Percentiles rank a stretch among this genome's conserved stretches.
These are phyloP conservation scores for Cornus controversa DNA, from an alignment of 148 eudicot species.

Conservation along the genomic window DNA sequence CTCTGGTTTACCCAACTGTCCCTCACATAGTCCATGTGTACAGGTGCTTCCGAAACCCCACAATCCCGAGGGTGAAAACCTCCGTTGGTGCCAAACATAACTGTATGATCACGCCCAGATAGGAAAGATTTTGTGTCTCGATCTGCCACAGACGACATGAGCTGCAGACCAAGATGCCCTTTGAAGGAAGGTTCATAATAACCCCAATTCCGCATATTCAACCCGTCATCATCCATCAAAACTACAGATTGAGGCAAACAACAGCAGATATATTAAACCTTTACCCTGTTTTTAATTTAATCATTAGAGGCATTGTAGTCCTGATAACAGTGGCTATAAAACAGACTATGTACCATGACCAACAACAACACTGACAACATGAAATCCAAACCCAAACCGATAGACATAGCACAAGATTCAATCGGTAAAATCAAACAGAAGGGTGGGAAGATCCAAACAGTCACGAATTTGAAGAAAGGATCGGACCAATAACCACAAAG, in stretches of 20 bases:
- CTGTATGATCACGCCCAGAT: constrained; percentile 6
- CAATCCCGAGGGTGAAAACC: constrained; percentile 29
- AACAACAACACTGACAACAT: too few relatives aligned
- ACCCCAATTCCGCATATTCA: constrained; percentile 18
- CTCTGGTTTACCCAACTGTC: constrained; percentile 42
- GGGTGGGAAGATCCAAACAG: neutral
- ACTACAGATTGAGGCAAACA: too few relatives aligned
- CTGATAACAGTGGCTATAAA: too few relatives aligned
- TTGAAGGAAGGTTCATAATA: constrained; percentile 12
- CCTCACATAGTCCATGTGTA: constrained; percentile 42
- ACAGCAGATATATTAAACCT: too few relatives aligned
- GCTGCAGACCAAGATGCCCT: constrained; percentile 21
- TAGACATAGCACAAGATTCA: too few relatives aligned
- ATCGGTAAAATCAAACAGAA: too few relatives aligned
- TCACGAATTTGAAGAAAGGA: neutral
- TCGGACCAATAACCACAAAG: neutral
- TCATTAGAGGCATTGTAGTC: too few relatives aligned
- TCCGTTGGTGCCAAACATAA: neutral
- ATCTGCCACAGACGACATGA: constrained; percentile 12
- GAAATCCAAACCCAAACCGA: too few relatives aligned
- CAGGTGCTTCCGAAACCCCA: constrained; percentile 28
- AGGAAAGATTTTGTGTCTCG: constrained; percentile 10
- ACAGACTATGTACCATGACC: too few relatives aligned
- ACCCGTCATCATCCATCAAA: too few relatives aligned
- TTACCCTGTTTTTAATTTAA: too few relatives aligned